Base-by-base conservation (phyloP, 208 protist species). In the Phytomonas francai region DNA sequence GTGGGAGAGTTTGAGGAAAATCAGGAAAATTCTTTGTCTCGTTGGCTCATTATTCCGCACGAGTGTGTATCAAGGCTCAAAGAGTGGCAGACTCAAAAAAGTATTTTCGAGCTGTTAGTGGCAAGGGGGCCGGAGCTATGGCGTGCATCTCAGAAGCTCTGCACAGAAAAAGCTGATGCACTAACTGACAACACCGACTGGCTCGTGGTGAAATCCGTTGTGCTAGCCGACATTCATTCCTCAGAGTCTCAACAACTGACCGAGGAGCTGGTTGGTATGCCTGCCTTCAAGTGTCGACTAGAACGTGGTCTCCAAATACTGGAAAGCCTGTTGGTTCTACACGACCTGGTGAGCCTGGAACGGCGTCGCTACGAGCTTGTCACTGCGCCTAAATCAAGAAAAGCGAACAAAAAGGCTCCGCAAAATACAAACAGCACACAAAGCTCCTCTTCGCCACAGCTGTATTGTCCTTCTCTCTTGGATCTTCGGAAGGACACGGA, bases 151-250 rank as follows among this genome's bases (percentile, higher is more conserved):
- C 65, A 74, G 62, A 58, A 42, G 9, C 74, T 87, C 45, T 25
- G 54, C 60, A 27, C 30, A 54, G 56, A 39, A 29, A 51, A 33
- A 32, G 62, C 25, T 3, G 63, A 56, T 27, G 67, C 66, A 6
- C 77, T 94, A 19, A 39, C 77, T 42, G 89, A 95, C 74, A 95
- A 92, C 70, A 92, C 84, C 19, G 89, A 95, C 67, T 91, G 80
- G 83, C 45, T 77, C 3, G 78, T 89, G 31, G 77, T 77, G 42
- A 68, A 74, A 30, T 87, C 89, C 11, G 63, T 90, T 63, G 69
- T 95, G 4, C 78, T 93, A 29, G 89, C 82, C 54, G 81, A 91
- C 69, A 92, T 92, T 33, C 86, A 89, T 70, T 77, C 78, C 27
- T 42, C 78, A 16, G 78, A 83, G 70, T 84, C 87, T 39, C 51